Base-by-base conservation (phyloP, 768 basidiomycete genomes). In the Mycena kentingensis region DNA sequence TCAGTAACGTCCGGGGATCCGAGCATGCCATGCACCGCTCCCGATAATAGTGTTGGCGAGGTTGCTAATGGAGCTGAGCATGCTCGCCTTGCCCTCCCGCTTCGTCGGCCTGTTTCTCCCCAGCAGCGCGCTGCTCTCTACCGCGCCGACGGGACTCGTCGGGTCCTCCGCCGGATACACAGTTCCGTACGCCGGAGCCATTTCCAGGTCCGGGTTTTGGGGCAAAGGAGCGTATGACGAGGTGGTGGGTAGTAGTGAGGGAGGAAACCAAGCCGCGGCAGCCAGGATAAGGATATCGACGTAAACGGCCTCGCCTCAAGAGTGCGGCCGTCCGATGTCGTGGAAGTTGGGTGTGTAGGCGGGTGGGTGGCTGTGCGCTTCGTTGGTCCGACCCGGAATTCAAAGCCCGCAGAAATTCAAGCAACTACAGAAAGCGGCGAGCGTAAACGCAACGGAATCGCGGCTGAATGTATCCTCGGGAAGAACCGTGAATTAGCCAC, bases 31-130 rank as follows among this genome's bases (percentile, higher is more conserved):
- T 80, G 62, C 67, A 84, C 92, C 92, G 49, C 89, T 95, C 13
- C 93, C 93, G 60, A 97, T 87, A 62, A 95, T 93, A 0, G 94
- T 97, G 61, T 97, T 97, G 22, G 84, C 74, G 36, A 97, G 73
- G 64, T 93, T 93, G 59, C 88, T 85, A 46, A 90, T 77, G 44
- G 83, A 84, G 57, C 88, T 88, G 18, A 75, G 58, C 24, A 93
- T 67, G 36, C 73, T 81, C 11, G 90, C 92, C 68, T 81, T 82
- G 0, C 92, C 92, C 18, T 88, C 87, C 44, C 52, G 62, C 45
- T 66, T 67, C 37, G 60, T 55, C 32, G 66, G 55, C 37, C 67
- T 66, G 39, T 72, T 67, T 41, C 70, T 77, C 32, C 80, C 81
- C 29, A 92, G 74, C 50, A 92, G 71, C 12, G 87, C 79, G 64